Evolutionary conservation across 208 protist genomes (phyloP).

Genomic region (Trypanosomatidae sp.): DNA sequence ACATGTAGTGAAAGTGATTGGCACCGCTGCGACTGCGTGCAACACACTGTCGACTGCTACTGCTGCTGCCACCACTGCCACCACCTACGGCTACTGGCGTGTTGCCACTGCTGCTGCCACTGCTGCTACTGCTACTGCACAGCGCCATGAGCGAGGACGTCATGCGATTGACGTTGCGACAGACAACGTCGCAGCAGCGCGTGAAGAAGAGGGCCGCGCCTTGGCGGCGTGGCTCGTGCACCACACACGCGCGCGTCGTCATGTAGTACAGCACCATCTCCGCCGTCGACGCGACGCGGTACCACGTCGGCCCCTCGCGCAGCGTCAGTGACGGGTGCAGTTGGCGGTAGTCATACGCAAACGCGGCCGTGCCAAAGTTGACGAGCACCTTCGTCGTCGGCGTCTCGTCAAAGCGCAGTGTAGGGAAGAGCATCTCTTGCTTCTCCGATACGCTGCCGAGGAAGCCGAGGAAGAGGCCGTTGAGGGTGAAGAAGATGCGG

Average conservation of each 20-base stretch:
- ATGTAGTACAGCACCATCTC: constrained; percentile 63
- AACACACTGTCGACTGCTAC: too few species aligned
- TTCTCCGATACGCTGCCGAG: constrained; percentile 18
- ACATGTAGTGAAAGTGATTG: too few species aligned
- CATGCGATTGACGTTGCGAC: constrained; percentile 52
- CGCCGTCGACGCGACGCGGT: constrained; percentile 56
- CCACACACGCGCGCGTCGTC: constrained; percentile 42
- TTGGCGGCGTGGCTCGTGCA: constrained; percentile 22
- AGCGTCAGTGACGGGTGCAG: constrained; percentile 50
- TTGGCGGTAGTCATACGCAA: constrained; percentile 70
- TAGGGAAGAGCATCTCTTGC: constrained; percentile 29
- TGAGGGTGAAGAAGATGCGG: constrained; percentile 77
- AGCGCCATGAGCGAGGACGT: constrained; percentile 56
- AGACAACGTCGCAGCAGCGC: constrained; percentile 60
- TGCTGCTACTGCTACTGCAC: constrained; percentile 1
- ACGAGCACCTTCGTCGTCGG: constrained; percentile 35
- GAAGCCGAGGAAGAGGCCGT: constrained; percentile 66
- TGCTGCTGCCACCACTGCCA: too few species aligned
- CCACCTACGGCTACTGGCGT: too few species aligned
- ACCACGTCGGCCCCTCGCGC: constrained; percentile 43
- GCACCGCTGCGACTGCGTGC: too few species aligned
- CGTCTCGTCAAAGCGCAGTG: constrained; percentile 44
- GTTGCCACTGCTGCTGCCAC: background rate
- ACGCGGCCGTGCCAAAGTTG: constrained; percentile 71
- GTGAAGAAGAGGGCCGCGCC: constrained; percentile 22